Base-by-base conservation (phyloP, 768 basidiomycete genomes). In the Tulasnella sp. region DNA sequence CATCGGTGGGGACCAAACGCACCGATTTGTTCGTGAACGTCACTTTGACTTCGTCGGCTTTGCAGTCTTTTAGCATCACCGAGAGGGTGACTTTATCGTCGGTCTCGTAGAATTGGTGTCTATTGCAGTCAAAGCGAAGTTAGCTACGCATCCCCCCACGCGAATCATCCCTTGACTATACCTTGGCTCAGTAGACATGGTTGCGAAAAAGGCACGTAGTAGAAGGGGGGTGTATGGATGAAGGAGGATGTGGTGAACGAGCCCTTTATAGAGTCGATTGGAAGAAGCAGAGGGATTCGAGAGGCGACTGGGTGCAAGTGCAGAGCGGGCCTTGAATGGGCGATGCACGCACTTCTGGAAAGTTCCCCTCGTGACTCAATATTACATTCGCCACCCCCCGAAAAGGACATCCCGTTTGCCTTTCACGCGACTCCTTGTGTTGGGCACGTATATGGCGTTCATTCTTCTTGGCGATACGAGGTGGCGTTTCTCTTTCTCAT, bases 51-150 rank as follows among this genome's bases (percentile, higher is more conserved):
- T 90, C 85, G 37, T 86, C 88, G 20, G 92, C 90, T 85, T 95
- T 91, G 58, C 91, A 94, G 83, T 91, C 91, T 83, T 91, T 90
- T 86, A 96, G 92, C 84, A 95, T 96, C 84, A 96, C 88, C 79
- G 93, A 92, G 83, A 96, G 85, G 28, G 88, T 93, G 79, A 95
- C 84, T 82, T 84, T 88, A 81, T 95, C 93, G 83, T 96, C 94
- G 18, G 92, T 93, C 86, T 96, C 95, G 86, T 96, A 96, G 85
- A 93, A 96, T 85, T 95, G 94, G 87, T 96, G 92, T 85, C 94
- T 95, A 42, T n/a, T n/a, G n/a, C n/a, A n/a, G n/a, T n/a, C n/a
- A n/a, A n/a, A n/a, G 42, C 6, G 42, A 12, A 12, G 42, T 42
- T 12, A 42, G 42, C 42, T 42, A 42, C 42, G 42, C 42, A n/a